Conservation (phyloP, 306 rosid species). For the Corylus avellana region DNA sequence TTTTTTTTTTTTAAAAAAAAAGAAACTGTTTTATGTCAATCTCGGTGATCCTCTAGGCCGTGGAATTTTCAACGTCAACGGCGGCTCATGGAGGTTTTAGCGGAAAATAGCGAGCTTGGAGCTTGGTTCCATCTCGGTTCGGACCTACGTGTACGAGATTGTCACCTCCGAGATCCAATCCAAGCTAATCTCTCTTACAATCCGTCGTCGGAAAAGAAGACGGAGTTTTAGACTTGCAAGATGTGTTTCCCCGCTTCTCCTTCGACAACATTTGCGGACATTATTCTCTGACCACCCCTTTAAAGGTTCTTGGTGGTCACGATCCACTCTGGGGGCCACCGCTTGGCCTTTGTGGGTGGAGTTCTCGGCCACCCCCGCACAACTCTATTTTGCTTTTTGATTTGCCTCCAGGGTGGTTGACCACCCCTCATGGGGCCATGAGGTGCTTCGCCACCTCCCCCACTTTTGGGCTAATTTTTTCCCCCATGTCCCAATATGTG, state of each 20-base stretch:
- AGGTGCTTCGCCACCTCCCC: too few species aligned
- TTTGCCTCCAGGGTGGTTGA: too few species aligned
- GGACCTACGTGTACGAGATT: slow-evolving; percentile 57
- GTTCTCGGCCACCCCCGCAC: too few species aligned
- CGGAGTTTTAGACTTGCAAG: slow-evolving; percentile 60
- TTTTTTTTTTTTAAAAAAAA: slow-evolving; percentile 28
- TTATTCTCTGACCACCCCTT: too few species aligned
- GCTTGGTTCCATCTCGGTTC: slow-evolving; percentile 65
- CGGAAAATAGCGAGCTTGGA: slow-evolving; percentile 81
- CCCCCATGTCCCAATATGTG: too few species aligned
- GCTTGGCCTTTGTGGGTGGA: too few species aligned
- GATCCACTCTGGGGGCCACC: too few species aligned
- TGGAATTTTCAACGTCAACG: slow-evolving; percentile 86
- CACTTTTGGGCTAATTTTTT: too few species aligned
- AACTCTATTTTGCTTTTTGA: too few species aligned
- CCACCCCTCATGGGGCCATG: too few species aligned
- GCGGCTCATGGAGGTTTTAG: slow-evolving; percentile 65
- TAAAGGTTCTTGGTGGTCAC: too few species aligned
- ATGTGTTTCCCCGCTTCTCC: slow-evolving; percentile 65
- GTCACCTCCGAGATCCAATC: slow-evolving; percentile 46
- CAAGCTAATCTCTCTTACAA: slow-evolving; percentile 42
- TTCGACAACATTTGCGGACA: slow-evolving; percentile 64
- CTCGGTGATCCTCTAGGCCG: slow-evolving; percentile 83
- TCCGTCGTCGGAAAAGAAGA: neutral
- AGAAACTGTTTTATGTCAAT: slow-evolving; percentile 59